Conservation (phyloP, 2,329 filamentous ascomycete species). For the Hymenoscyphus albidus region DNA sequence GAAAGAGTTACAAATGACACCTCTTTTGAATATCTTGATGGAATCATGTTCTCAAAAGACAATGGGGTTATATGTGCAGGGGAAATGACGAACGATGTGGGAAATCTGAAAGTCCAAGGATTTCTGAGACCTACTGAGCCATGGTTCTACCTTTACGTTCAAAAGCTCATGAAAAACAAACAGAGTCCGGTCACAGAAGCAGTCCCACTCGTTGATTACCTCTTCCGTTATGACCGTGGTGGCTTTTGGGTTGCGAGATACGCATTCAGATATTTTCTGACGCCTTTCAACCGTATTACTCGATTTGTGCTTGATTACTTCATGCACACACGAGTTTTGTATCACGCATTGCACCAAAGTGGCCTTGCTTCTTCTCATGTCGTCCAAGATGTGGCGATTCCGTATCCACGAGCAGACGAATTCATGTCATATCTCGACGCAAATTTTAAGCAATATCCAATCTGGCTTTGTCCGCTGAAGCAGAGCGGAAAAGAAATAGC, state of each 20-base stretch:
- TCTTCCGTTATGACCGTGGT: conserved; percentile 61
- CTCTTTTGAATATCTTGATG: conserved; percentile 55
- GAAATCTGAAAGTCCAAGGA: conserved; percentile 33
- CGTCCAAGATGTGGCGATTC: conserved; percentile 60
- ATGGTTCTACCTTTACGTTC: conserved; percentile 62
- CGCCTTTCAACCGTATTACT: conserved; percentile 56
- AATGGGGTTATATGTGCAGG: conserved; percentile 52
- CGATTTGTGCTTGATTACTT: conserved; percentile 56
- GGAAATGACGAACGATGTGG: conserved; percentile 39
- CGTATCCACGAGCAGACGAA: conserved; percentile 43
- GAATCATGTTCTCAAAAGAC: conserved; percentile 46
- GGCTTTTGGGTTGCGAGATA: conserved; percentile 65
- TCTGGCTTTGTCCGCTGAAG: conserved; percentile 55
- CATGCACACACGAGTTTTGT: conserved; percentile 58
- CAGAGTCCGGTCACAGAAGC: conserved; percentile 35
- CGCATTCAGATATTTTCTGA: conserved; percentile 55
- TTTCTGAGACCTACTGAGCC: conserved; percentile 54
- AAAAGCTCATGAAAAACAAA: conserved; percentile 28
- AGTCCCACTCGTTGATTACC: conserved; percentile 45
- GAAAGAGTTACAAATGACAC: conserved; percentile 28
- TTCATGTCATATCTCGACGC: conserved; percentile 49
- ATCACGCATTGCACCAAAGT: conserved; percentile 56
- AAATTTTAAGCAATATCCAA: conserved; percentile 32
- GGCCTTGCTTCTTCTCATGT: conserved; percentile 53
- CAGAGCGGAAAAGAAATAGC: conserved; percentile 27